These are phyloP conservation scores for Asterochloris erici DNA, from an alignment of 139 green algal species.

Conservation along the genomic window DNA sequence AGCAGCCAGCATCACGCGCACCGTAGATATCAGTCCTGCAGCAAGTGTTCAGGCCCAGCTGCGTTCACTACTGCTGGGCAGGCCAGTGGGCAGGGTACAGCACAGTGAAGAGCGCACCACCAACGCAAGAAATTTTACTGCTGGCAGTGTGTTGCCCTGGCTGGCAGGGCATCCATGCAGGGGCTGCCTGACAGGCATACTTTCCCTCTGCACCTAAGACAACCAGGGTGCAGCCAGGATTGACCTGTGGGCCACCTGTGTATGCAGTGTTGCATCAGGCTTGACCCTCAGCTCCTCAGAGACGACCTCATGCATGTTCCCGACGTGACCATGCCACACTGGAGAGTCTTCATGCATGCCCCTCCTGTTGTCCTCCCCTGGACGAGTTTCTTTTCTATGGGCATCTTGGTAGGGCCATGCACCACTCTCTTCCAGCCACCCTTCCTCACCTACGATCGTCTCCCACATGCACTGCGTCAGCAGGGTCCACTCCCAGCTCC, in stretches of 20 bases:
- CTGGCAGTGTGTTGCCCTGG: not conserved
- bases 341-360: no score
- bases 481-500: conserved; percentile 40
- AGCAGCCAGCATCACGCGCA: conserved; percentile 73
- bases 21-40: conserved; percentile 86
- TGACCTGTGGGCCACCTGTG: no score
- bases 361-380: no score
- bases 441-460: conserved; percentile 55
- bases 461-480: conserved; percentile 68
- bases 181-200: no score
- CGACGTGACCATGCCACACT: no score
- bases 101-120: not conserved
- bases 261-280: no score
- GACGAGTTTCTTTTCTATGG: not conserved
- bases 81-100: not conserved
- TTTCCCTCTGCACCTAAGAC: no score
- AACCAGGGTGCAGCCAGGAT: no score
- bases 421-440: not conserved
- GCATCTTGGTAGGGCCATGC: not conserved
- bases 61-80: not conserved
- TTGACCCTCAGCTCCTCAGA: no score
- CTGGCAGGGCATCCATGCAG: no score
- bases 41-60: not conserved
- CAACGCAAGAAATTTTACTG: not conserved
- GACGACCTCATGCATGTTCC: no score